Percentiles rank a stretch among this genome's conserved stretches.
Conservation (phyloP, 108 stramenopile species). For the Licmophora abbreviata region DNA sequence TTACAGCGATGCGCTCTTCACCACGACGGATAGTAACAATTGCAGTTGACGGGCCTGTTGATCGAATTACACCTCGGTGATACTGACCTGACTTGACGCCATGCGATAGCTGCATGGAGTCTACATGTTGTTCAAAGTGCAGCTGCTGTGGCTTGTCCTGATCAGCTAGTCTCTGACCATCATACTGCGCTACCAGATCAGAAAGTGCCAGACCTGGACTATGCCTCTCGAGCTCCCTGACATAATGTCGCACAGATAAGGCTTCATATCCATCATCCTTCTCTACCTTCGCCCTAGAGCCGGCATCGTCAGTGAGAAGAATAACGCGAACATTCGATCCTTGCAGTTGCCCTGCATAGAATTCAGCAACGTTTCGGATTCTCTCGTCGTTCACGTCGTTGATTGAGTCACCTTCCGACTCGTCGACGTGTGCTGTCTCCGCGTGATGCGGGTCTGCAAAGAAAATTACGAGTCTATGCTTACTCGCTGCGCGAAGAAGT, state of each 20-base stretch:
- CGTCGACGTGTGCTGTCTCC: slow-evolving; percentile 35
- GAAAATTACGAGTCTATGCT: slow-evolving; percentile 44
- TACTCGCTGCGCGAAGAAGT: slow-evolving; percentile 37
- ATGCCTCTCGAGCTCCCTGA: slow-evolving; percentile 45
- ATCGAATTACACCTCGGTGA: slow-evolving; percentile 63
- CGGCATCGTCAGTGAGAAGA: slow-evolving; percentile 69
- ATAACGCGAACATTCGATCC: slow-evolving; percentile 45
- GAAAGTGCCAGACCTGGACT: slow-evolving; percentile 51
- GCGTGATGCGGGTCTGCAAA: slow-evolving; percentile 79
- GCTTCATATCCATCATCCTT: slow-evolving; percentile 40
- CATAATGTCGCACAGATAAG: slow-evolving; percentile 50
- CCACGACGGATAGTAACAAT: slow-evolving; percentile 70
- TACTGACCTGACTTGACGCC: slow-evolving; percentile 58
- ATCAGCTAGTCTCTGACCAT: slow-evolving; percentile 1
- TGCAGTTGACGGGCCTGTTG: slow-evolving; percentile 24
- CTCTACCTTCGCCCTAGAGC: slow-evolving; percentile 38
- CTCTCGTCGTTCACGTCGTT: slow-evolving; percentile 81
- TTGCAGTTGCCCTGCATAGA: slow-evolving; percentile 41
- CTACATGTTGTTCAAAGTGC: slow-evolving; percentile 49
- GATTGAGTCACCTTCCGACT: slow-evolving; percentile 18
- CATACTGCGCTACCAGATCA: slow-evolving; percentile 73
- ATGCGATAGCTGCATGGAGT: slow-evolving; percentile 36
- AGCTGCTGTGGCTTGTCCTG: background rate
- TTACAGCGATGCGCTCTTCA: slow-evolving; percentile 70
- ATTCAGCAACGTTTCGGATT: slow-evolving; percentile 60